Percentiles rank a stretch among this genome's conserved stretches.
These are phyloP conservation scores for Casaregolazyma suthepensis DNA, from an alignment of 1,139 yeast species.

Conservation along the genomic window DNA sequence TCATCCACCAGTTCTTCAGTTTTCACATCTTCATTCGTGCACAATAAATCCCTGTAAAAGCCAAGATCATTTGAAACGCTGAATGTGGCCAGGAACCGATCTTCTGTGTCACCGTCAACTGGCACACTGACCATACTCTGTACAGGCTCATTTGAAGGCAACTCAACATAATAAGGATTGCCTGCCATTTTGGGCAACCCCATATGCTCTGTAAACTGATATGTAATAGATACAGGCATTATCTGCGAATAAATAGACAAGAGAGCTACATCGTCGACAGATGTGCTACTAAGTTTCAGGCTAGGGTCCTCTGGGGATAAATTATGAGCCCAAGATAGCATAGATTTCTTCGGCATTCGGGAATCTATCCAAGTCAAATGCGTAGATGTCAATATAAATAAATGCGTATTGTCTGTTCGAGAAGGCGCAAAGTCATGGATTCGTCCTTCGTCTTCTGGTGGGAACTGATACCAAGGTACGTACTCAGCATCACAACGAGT, in stretches of 20 bases:
- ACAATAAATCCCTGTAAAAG: conserved; percentile 19
- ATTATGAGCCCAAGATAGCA: conserved; percentile 67
- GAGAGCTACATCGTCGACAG: conserved; percentile 26
- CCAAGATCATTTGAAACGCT: conserved; percentile 22
- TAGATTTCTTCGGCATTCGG: conserved; percentile 28
- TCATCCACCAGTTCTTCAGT: conserved; percentile 1
- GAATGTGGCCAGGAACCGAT: conserved; percentile 9
- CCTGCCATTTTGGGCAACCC: conserved; percentile 38
- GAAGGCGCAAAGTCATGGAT: conserved; percentile 15
- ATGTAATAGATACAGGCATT: conserved; percentile 39
- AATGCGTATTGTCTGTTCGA: conserved; percentile 16
- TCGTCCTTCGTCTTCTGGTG: conserved; percentile 1
- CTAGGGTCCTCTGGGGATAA: conserved; percentile 53
- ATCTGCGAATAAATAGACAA: conserved; percentile 41
- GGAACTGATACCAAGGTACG: background rate
- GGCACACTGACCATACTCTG: conserved; percentile 14
- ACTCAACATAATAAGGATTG: conserved; percentile 35
- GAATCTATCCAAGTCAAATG: conserved; percentile 26
- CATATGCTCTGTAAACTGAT: conserved; percentile 39
- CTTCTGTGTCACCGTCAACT: background rate
- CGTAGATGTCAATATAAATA: conserved; percentile 24
- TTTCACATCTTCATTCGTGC: conserved; percentile 11
- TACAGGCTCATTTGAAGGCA: conserved; percentile 15
- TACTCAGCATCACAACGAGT: conserved; percentile 11
- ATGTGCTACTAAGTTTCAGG: conserved; percentile 36